Base-by-base conservation (phyloP, 2,329 filamentous ascomycete species). In the Penicillium occitanis region DNA sequence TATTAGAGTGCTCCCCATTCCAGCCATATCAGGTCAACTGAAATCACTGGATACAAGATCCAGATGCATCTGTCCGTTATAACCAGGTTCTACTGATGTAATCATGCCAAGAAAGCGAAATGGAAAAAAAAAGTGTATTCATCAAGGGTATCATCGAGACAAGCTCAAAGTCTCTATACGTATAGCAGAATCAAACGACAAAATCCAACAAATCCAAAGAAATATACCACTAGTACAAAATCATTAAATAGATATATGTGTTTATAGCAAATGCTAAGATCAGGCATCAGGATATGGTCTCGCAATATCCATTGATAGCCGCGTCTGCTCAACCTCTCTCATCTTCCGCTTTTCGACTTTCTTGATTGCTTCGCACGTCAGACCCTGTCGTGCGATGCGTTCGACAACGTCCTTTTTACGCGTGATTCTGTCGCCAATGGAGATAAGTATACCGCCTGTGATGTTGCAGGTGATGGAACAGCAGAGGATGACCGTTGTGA, bases 351-450 rank as follows among this genome's bases (percentile, higher is more conserved):
- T 84, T 70, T 84, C 78, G 11, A 86, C 79, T 70, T 85, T 84
- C 69, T 83, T 82, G 69, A 90, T 88, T 0, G 87, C 88, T 70
- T 88, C 82, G 57, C 84, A 79, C 0, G 92, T 96, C 65, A 96
- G 77, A 69, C 92, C 87, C 74, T 95, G 92, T 35, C 91, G 82
- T 72, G 91, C 87, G 78, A 95, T 86, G 53, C 89, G 85, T 73
- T 93, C 89, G 25, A 93, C 82, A 0, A 96, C 91, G 50, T 96
- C 91, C 85, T 93, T 94, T 84, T 96, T 96, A 61, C 92, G 83
- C 1, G 91, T 93, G 69, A 85, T 86, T 22, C 88, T 85, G 73
- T 94, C 91, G 1, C 92, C 92, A 17, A 92, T 83, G 69, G 84
- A 88, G 74, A 96, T 96, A 30, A 94, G 75, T 1, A 96, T 78